Evolutionary conservation across 2,329 filamentous ascomycete species (phyloP).

Genomic region (Fusarium mundagurra): DNA sequence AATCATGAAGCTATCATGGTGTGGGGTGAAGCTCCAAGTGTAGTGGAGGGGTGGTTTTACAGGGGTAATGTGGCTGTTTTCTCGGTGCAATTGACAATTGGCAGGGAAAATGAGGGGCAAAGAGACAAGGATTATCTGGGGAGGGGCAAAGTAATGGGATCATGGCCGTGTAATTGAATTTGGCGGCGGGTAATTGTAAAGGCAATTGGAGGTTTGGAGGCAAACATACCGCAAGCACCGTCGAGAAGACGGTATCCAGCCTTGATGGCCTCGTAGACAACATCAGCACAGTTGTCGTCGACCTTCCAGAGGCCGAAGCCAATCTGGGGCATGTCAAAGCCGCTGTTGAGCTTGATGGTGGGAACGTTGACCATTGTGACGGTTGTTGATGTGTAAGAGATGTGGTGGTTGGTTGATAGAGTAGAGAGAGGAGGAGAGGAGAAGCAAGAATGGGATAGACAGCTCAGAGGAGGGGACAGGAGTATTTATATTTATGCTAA

Average conservation of each 20-base stretch:
- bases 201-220: background rate
- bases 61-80: constrained; percentile 42
- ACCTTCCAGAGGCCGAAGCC: constrained; percentile 89
- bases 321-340: constrained; percentile 77
- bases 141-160: constrained; percentile 23
- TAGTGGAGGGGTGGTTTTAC: constrained; percentile 35
- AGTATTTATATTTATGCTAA: constrained; percentile 40
- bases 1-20: constrained; percentile 30
- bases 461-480: constrained; percentile 18
- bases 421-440: constrained; percentile 1
- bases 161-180: constrained; percentile 6
- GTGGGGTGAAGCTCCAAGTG: constrained; percentile 15
- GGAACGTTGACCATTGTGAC: constrained; percentile 48
- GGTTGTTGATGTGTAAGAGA: constrained; percentile 19
- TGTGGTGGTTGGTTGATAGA: background rate
- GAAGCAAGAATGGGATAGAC: constrained; percentile 5
- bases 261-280: constrained; percentile 80
- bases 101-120: constrained; percentile 22
- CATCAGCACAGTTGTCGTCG: constrained; percentile 77
- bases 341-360: constrained; percentile 71
- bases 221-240: constrained; percentile 65
- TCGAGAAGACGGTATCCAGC: constrained; percentile 69
- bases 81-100: constrained; percentile 42
- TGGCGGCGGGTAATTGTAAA: constrained; percentile 5
- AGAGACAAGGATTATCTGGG: constrained; percentile 14